These are phyloP conservation scores for Corymbia maculata DNA, from an alignment of 345 rosid genomes.

Conservation along the genomic window DNA sequence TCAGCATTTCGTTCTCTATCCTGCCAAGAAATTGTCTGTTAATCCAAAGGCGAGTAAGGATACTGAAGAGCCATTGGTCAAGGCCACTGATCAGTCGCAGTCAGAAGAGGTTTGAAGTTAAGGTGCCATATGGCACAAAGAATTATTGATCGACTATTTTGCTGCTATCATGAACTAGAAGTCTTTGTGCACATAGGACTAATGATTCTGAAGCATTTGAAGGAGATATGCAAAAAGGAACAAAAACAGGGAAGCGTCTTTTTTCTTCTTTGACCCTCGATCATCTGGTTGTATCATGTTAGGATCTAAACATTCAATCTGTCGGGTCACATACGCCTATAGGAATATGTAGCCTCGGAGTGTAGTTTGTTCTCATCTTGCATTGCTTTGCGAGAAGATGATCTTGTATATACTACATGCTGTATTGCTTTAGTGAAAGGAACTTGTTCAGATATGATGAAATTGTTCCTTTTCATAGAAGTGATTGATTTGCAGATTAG, in stretches of 20 bases:
- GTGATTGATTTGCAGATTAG: not conserved
- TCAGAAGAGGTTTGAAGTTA: not conserved
- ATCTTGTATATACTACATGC: not conserved
- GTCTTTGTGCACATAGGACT: not conserved
- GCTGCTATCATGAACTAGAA: not conserved
- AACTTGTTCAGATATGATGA: not conserved
- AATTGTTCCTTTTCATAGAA: not conserved
- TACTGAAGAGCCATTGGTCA: constrained; percentile 40
- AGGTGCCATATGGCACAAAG: not conserved
- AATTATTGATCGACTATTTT: not conserved
- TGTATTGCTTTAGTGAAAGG: not conserved
- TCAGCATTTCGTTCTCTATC: constrained; percentile 78
- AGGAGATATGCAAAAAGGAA: not conserved
- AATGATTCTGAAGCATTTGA: not conserved
- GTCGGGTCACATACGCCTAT: not conserved
- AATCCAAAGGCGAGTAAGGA: constrained; percentile 21
- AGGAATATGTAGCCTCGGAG: not conserved
- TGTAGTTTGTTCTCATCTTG: not conserved
- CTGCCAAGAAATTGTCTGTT: constrained; percentile 19
- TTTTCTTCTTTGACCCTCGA: not conserved
- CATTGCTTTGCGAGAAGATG: not conserved
- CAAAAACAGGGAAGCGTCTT: not conserved
- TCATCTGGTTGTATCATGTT: not conserved
- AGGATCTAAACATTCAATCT: not conserved
- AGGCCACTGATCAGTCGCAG: constrained; percentile 8